A percentile compares a stretch with the other conserved stretches of the same genome.
Conservation (phyloP, 2,329 filamentous ascomycete genomes). For the Beauveria brongniartii region DNA sequence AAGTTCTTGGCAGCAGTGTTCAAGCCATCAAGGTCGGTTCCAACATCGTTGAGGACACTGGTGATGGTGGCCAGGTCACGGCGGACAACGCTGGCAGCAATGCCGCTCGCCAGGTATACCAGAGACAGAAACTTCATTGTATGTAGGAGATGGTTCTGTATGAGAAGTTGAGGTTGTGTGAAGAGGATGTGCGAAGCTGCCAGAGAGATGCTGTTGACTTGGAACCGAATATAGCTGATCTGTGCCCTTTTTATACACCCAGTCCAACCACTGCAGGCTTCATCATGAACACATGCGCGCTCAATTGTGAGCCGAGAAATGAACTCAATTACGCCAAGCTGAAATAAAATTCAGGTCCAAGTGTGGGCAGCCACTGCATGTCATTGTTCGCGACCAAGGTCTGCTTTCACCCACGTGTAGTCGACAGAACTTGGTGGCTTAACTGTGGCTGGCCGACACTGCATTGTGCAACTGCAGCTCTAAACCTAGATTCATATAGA, state of each 20-base stretch:
- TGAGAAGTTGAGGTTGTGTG: not conserved
- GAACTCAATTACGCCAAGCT: not conserved
- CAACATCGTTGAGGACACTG: slow-evolving; percentile 11
- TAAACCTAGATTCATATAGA: not conserved
- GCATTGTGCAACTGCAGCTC: not conserved
- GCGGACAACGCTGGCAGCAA: slow-evolving; percentile 9
- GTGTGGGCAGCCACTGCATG: not conserved
- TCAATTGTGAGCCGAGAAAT: not conserved
- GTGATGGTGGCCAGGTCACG: slow-evolving; percentile 13
- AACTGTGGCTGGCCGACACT: not conserved
- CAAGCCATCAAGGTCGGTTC: slow-evolving; percentile 14
- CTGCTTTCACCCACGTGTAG: not conserved
- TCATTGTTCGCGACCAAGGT: not conserved
- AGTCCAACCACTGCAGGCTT: not conserved
- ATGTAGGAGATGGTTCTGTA: not conserved
- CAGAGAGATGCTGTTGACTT: not conserved
- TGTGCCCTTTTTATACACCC: not conserved
- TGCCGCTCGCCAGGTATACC: not conserved
- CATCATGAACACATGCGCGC: not conserved
- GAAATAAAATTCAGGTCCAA: not conserved
- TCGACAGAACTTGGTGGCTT: not conserved
- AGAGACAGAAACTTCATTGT: slow-evolving; percentile 7
- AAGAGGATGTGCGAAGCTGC: not conserved
- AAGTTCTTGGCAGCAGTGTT: slow-evolving; percentile 19
- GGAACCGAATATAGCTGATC: not conserved